Evolutionary conservation across 1,139 yeast genomes (phyloP).

Genomic region (Hyphopichia buzzinii): DNA sequence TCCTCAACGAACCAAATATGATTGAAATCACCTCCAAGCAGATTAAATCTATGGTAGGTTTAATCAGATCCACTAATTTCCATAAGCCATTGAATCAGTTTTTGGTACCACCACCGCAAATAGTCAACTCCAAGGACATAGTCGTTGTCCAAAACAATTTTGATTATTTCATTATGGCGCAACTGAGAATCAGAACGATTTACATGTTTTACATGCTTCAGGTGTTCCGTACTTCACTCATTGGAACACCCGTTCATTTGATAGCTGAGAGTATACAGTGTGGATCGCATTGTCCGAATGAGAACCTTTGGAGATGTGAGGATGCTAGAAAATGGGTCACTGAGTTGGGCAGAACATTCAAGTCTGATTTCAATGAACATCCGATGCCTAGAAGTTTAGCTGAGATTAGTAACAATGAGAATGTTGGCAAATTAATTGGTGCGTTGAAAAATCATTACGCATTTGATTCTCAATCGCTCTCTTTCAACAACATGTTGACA

Average conservation of each 20-base stretch:
- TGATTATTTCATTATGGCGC: slow-evolving; percentile 76
- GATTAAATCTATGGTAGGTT: slow-evolving; percentile 71
- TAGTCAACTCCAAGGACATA: slow-evolving; percentile 18
- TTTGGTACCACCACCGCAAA: slow-evolving; percentile 54
- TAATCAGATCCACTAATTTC: slow-evolving; percentile 74
- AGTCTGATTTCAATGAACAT: background rate
- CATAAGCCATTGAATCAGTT: slow-evolving; percentile 68
- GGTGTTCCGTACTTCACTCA: slow-evolving; percentile 64
- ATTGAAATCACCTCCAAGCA: slow-evolving; percentile 74
- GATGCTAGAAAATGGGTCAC: slow-evolving; percentile 58
- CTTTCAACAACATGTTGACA: slow-evolving; percentile 59
- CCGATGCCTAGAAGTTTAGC: slow-evolving; percentile 25
- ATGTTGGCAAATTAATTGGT: slow-evolving; percentile 47
- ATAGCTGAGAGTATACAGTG: slow-evolving; percentile 63
- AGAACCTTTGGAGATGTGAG: slow-evolving; percentile 66
- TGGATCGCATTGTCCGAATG: slow-evolving; percentile 73
- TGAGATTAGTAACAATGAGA: slow-evolving; percentile 57
- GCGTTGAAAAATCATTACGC: slow-evolving; percentile 46
- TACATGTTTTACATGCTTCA: slow-evolving; percentile 76
- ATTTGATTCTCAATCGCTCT: slow-evolving; percentile 33
- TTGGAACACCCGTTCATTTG: slow-evolving; percentile 57
- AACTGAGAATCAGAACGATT: slow-evolving; percentile 82
- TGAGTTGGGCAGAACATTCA: slow-evolving; percentile 10
- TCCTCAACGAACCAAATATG: slow-evolving; percentile 72
- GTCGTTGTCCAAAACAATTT: slow-evolving; percentile 44